Percentiles rank a stretch among this genome's conserved stretches.
Conservation (phyloP, 164 flowering plant species). For the Vitis riparia region DNA sequence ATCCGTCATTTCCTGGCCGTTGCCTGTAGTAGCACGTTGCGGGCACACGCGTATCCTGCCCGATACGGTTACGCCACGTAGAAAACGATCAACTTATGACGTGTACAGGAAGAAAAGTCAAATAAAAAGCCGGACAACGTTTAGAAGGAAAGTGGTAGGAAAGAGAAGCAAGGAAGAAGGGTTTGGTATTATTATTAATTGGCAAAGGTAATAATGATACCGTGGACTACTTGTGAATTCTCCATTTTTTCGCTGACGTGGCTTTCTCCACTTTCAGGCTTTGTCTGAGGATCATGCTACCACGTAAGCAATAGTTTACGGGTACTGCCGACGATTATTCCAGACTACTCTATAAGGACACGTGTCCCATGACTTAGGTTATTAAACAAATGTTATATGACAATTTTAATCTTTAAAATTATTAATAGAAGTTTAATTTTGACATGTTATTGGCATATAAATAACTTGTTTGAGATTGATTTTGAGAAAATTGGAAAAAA, state of each 20-base stretch:
- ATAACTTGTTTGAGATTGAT: too few relatives aligned
- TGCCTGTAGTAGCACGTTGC: neutral
- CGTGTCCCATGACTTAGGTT: too few relatives aligned
- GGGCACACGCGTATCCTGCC: neutral
- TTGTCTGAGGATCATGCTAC: neutral
- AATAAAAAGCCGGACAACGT: constrained; percentile 6
- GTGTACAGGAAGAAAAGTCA: neutral
- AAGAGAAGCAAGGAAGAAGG: too few relatives aligned
- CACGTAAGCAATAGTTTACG: neutral
- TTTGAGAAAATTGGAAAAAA: too few relatives aligned
- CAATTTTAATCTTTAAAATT: too few relatives aligned
- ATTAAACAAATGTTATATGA: too few relatives aligned
- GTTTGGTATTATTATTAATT: too few relatives aligned
- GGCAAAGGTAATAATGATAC: neutral
- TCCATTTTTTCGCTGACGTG: neutral
- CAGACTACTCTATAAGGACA: neutral
- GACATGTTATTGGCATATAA: too few relatives aligned
- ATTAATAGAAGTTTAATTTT: too few relatives aligned
- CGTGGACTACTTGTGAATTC: neutral
- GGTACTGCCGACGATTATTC: neutral
- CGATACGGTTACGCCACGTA: constrained; percentile 12
- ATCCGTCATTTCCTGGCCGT: too few relatives aligned
- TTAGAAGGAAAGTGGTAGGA: too few relatives aligned
- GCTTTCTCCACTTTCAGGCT: neutral
- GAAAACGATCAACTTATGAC: neutral